A percentile compares a stretch with the other conserved stretches of the same genome.
These are phyloP conservation scores for Chlamydomonas urium DNA, from an alignment of 139 green algal genomes.

Conservation along the genomic window DNA sequence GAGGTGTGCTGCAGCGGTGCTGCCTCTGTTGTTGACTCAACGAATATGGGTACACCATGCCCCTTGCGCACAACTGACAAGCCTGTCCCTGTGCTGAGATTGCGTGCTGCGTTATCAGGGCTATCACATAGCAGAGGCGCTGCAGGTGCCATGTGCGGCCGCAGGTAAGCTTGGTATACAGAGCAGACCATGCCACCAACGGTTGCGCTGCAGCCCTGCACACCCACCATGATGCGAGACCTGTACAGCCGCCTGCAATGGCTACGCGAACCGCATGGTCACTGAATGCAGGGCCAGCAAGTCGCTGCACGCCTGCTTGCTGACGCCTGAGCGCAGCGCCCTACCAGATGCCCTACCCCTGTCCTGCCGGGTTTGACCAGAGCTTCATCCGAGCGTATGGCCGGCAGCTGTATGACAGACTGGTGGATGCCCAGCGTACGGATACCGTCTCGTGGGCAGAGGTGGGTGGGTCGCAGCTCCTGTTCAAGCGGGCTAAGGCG, in stretches of 20 bases:
- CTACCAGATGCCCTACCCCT: slow-evolving; percentile 32
- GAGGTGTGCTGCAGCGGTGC: slow-evolving; percentile 5
- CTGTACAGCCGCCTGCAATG: no score
- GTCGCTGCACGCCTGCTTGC: no score
- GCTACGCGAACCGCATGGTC: no score
- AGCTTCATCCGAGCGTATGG: not conserved
- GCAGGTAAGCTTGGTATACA: slow-evolving; percentile 24
- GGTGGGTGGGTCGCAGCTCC: slow-evolving; percentile 4
- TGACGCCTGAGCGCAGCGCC: no score
- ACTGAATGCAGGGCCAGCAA: not conserved
- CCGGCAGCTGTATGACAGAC: not conserved
- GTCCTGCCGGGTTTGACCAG: slow-evolving; percentile 5
- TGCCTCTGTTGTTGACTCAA: not conserved
- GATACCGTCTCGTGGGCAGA: slow-evolving; percentile 9
- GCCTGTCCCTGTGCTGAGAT: no score
- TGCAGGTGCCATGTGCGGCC: slow-evolving; percentile 43
- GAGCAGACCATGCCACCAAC: slow-evolving; percentile 26
- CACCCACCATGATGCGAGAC: no score
- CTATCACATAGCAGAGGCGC: slow-evolving; percentile 55
- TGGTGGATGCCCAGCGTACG: not conserved
- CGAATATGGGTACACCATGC: no score
- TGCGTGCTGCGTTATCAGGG: no score
- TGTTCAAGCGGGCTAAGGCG: no score
- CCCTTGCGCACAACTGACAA: no score
- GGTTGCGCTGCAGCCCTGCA: not conserved